phyloP scores from a whole-genome alignment of 2,329 filamentous ascomycete species.

The Pyrenophora teres region DNA sequence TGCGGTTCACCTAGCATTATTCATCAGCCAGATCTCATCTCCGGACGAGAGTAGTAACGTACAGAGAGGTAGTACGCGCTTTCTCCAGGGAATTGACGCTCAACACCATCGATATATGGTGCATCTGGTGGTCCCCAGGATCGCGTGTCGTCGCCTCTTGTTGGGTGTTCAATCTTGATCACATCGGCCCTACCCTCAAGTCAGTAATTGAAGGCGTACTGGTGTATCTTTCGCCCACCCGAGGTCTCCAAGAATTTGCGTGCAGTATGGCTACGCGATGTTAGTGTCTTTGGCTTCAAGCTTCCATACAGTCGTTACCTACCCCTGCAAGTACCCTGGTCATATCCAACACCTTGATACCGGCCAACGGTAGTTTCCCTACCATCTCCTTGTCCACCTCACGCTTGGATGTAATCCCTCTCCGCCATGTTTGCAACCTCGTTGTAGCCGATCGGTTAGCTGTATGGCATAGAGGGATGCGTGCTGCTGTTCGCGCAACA shows the following conservation, averaged over 20 bases:
- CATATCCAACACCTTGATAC: constrained; percentile 91
- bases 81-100: constrained; percentile 76
- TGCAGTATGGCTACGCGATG: constrained; percentile 81
- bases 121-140: constrained; percentile 97
- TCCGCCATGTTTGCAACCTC: constrained; percentile 23
- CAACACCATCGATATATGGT: constrained; percentile 66
- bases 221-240: constrained; percentile 63
- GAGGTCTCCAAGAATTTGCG: constrained; percentile 92
- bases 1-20: constrained; percentile 77
- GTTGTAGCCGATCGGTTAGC: neutral
- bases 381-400: constrained; percentile 41
- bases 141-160: constrained; percentile 87
- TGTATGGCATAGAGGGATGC: constrained; percentile 1
- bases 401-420: constrained; percentile 49
- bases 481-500: constrained; percentile 9
- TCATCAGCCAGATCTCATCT: neutral
- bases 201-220: constrained; percentile 8
- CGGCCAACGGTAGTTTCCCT: constrained; percentile 72
- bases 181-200: constrained; percentile 74
- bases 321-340: constrained; percentile 78
- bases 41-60: constrained; percentile 22
- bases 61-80: constrained; percentile 93
- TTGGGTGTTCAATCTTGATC: constrained; percentile 95
- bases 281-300: constrained; percentile 17
- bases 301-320: constrained; percentile 8